phyloP scores from a whole-genome alignment of 805 yeast genomes.

The Candida loeiensis region DNA sequence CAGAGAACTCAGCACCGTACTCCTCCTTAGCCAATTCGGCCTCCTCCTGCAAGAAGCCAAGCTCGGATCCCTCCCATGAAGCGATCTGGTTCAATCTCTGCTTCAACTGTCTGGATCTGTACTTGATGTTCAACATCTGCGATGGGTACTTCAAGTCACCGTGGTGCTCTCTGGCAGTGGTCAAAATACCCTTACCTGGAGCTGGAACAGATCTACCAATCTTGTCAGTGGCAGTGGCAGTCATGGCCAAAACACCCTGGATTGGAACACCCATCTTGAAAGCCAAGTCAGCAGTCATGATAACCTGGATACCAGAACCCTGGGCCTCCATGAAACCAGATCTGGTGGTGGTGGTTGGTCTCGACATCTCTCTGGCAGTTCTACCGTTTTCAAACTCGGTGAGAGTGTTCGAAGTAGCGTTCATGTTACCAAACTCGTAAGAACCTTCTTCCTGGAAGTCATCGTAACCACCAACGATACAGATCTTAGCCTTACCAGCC shows the following conservation, averaged over 20 bases:
- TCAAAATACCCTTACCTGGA: constrained; percentile 99
- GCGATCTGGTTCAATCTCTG: constrained; percentile 74
- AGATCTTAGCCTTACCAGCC: constrained; percentile 91
- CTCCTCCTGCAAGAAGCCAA: constrained; percentile 66
- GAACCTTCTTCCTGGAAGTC: constrained; percentile 99
- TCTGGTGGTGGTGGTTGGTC: constrained; percentile 96
- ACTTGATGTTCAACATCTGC: constrained; percentile 80
- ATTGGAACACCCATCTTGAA: constrained; percentile 98
- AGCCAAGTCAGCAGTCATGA: constrained; percentile 94
- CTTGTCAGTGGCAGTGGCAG: constrained; percentile 97
- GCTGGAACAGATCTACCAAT: constrained; percentile 99
- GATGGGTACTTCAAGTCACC: constrained; percentile 75
- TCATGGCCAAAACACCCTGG: constrained; percentile 88
- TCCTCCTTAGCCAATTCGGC: constrained; percentile 53
- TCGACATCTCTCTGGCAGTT: constrained; percentile 97
- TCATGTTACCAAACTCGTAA: constrained; percentile 97
- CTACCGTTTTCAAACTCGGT: constrained; percentile 93
- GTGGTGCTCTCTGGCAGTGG: constrained; percentile 93
- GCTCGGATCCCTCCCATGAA: constrained; percentile 81
- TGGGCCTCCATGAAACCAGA: constrained; percentile 99
- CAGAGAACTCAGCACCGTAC: constrained; percentile 47
- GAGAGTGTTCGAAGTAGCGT: constrained; percentile 88
- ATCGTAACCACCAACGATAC: constrained; percentile 98
- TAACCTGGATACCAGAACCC: constrained; percentile 97
- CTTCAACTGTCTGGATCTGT: constrained; percentile 89